Base-by-base conservation (phyloP, 495 filamentous ascomycete species). In the Podospora pseudocomata region DNA sequence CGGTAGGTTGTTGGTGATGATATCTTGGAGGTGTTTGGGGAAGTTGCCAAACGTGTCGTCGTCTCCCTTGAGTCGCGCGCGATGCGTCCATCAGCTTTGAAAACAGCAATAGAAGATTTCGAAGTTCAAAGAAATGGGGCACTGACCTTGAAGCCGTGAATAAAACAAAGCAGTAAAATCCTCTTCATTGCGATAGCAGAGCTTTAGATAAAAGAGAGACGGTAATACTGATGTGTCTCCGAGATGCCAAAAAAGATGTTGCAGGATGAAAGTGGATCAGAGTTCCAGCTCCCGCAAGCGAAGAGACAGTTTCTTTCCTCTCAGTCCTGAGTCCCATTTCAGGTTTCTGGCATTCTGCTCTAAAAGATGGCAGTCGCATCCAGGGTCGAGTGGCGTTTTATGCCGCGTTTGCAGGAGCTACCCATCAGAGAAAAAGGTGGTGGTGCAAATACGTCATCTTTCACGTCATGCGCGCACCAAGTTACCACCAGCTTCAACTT, bases 41-140 rank as follows among this genome's bases (percentile, higher is more conserved):
- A 96, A 96, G 3, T 79, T 82, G 26, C 81, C 82, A 68, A 99
- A 99, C 28, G 95, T 99, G 76, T 94, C 87, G 74, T 97, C 92
- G 68, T 86, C 87, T 30, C 94, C 94, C 92, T 96, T 0, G 39
- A 49, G 2, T 49, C 39, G 39, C 39, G 39, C 39, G 39, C 39
- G 13, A 49, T 11, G 39, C 2, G 39, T 49, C 39, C 15, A 13
- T 49, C 39, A 49, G 39, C 15, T 49, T 49, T 49, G 39, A 16
- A 49, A 16, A 11, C 39, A 13, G 7, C 9, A 49, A 11, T 39
- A 16, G 7, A 49, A 49, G 39, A 13, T 49, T 23, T 23, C 23
- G 1, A 23, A 23, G 23, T 23, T 49, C 39, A 49, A 49, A 49
- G 9, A 49, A 3, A 23, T 23, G 15, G 9, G 39, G 39, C 39